Base-by-base conservation (phyloP, 2,329 filamentous ascomycete genomes). In the Boeremia lycopersici region DNA sequence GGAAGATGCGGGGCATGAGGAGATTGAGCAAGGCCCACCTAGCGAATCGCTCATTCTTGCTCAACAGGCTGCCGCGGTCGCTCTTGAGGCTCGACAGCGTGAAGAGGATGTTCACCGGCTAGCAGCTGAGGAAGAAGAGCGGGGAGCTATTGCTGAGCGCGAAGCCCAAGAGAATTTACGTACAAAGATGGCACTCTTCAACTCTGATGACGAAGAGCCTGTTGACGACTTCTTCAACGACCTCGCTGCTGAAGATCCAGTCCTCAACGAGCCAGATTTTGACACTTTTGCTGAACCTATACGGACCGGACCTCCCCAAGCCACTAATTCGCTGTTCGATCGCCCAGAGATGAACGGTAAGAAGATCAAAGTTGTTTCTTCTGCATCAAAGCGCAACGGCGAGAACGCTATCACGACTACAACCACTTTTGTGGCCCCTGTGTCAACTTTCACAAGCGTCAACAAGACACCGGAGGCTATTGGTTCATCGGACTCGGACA, bases 331-430 rank as follows among this genome's bases (percentile, higher is more conserved):
- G 1, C 63, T 74, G 12, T 54, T 74, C 48, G 56, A 62, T 4
- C 62, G 63, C 2, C 63, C 65, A 19, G 64, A 64, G 6, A 69
- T 69, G 63, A 54, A 57, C 3, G 64, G 73, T n/a, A 74, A 70
- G 60, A 74, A 74, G 42, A 70, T 74, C 54, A 76, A 72, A 48
- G 69, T 74, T 19, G 65, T 74, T 1, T 60, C 60, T 34, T 51
- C 65, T 12, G 56, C 60, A 5, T 60, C 63, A 1, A 71, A 66
- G 46, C 61, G 59, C 23, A 63, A 61, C 11, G 43, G 52, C 13
- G 55, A 52, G 2, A 48, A 39, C 2, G 23, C 60, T 3, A 53
- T 53, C 2, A 67, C 45, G 8, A 57, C 54, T 1, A 61, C 61
- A 2, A 61, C 62, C 5, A 63, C 60, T 1, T 41, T 53, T 2